Percentiles rank a stretch among this genome's conserved stretches.
phyloP scores from a whole-genome alignment of 768 basidiomycete species.

The Russula sp. region DNA sequence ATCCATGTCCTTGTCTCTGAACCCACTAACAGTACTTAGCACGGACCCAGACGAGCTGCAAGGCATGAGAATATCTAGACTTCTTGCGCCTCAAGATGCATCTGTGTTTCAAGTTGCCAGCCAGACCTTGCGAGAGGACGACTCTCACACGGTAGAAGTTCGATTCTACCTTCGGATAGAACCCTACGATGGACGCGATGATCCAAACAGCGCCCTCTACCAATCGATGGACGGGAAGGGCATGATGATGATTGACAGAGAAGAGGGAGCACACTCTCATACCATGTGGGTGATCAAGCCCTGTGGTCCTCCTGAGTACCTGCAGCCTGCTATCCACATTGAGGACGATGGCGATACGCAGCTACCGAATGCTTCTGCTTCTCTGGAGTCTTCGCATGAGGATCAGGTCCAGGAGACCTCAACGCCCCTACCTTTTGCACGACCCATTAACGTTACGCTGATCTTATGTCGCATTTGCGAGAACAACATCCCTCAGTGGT shows the following conservation, averaged over 20 bases:
- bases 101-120: conserved; percentile 83
- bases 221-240: conserved; percentile 96
- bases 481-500: conserved; percentile 95
- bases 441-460: conserved; percentile 70
- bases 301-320: conserved; percentile 59
- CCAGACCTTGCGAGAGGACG: conserved; percentile 77
- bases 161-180: conserved; percentile 80
- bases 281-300: conserved; percentile 98
- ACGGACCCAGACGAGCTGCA: conserved; percentile 74
- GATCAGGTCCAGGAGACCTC: conserved; percentile 29
- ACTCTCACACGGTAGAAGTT: conserved; percentile 90
- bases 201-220: conserved; percentile 44
- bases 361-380: conserved; percentile 30
- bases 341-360: conserved; percentile 36
- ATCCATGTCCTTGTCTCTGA: conserved; percentile 4
- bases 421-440: conserved; percentile 68
- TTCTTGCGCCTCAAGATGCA: conserved; percentile 74
- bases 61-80: conserved; percentile 72
- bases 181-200: conserved; percentile 48
- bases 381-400: neutral
- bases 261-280: conserved; percentile 81
- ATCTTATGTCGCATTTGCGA: conserved; percentile 98
- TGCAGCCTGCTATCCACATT: conserved; percentile 53
- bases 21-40: conserved; percentile 35
- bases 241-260: conserved; percentile 95